Conservation (phyloP, 73 alveolate genomes). For the Paramecium sonneborni region DNA sequence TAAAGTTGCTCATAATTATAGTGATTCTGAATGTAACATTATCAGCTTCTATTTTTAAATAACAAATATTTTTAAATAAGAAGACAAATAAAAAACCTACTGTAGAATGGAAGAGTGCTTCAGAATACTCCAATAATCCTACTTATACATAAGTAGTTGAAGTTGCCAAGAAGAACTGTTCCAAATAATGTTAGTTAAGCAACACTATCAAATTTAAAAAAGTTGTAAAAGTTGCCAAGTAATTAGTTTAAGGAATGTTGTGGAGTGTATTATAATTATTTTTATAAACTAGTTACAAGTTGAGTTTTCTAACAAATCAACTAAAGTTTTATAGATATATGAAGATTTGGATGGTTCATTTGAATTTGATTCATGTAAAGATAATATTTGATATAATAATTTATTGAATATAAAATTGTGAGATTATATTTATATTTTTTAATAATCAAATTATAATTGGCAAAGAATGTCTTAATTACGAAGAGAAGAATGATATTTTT, state of each 20-base stretch:
- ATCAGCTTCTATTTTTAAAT: neutral
- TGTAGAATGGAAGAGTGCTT: neutral
- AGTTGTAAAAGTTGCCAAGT: neutral
- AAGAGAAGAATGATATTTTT: no score
- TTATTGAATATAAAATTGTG: neutral
- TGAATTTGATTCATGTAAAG: neutral
- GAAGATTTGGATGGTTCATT: constrained; percentile 19
- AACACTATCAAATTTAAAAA: neutral
- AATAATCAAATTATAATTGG: neutral
- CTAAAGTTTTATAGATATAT: neutral
- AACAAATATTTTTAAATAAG: neutral
- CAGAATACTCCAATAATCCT: neutral
- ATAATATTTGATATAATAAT: neutral
- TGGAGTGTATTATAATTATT: neutral
- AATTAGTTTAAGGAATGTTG: constrained; percentile 9
- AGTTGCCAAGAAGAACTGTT: neutral
- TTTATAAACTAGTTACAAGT: neutral
- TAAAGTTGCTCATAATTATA: neutral
- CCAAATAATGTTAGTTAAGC: neutral
- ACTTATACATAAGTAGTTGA: neutral
- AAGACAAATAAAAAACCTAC: neutral
- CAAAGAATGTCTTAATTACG: neutral
- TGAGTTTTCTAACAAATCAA: neutral
- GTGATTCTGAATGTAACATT: neutral
- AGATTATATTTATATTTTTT: neutral